These are phyloP conservation scores for Ophiocordyceps camponoti-saundersi DNA, from an alignment of 2,329 filamentous ascomycete genomes.

Conservation along the genomic window DNA sequence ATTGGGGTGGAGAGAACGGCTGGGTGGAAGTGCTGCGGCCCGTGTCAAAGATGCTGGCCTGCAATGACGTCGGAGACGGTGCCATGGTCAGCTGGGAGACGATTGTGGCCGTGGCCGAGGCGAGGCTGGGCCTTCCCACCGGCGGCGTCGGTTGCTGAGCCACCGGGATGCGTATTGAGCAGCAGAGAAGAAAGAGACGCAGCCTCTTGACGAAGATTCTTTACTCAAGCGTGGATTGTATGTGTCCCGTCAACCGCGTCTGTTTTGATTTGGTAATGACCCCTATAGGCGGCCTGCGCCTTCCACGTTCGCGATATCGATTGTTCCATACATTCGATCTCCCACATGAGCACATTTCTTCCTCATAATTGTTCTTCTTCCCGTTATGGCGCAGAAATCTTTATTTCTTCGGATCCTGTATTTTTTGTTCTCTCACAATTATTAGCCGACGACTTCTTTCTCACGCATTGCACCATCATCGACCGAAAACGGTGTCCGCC, in stretches of 20 bases:
- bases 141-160: background rate
- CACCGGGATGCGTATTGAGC: background rate
- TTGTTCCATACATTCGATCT: too few species aligned
- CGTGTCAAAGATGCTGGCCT: slow-evolving; percentile 62
- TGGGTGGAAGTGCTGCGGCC: slow-evolving; percentile 54
- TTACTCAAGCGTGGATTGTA: background rate
- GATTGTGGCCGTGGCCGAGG: slow-evolving; percentile 50
- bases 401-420: too few species aligned
- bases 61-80: slow-evolving; percentile 67
- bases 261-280: background rate
- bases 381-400: too few species aligned
- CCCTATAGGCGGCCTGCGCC: background rate
- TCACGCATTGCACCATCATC: background rate
- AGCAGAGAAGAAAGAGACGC: background rate
- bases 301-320: background rate
- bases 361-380: too few species aligned
- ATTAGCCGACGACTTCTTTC: background rate
- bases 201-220: background rate
- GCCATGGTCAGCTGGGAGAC: slow-evolving; percentile 71
- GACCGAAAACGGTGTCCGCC: background rate
- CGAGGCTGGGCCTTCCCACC: slow-evolving; percentile 18
- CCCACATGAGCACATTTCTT: too few species aligned
- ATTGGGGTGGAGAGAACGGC: slow-evolving; percentile 45
- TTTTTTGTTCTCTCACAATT: too few species aligned
- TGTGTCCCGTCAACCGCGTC: background rate